Evolutionary conservation across 2,329 filamentous ascomycete species (phyloP).

Genomic region (Blastomyces silverae): DNA sequence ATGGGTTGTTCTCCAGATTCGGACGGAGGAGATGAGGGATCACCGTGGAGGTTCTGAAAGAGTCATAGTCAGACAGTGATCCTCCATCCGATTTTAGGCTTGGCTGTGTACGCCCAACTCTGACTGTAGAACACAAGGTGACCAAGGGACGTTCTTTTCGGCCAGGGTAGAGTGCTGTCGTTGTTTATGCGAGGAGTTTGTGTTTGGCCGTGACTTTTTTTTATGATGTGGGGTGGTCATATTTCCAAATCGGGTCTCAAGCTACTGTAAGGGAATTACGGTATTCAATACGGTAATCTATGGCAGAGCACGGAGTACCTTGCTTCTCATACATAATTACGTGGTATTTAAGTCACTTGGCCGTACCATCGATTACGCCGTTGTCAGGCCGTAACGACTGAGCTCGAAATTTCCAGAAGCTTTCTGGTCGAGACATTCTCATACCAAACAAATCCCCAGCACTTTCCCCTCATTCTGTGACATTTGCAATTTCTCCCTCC

Average conservation of each 20-base stretch:
- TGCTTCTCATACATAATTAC: slow-evolving; percentile 2
- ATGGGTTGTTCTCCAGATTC: slow-evolving; percentile 4
- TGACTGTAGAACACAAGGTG: background rate
- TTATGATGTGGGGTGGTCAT: slow-evolving; percentile 14
- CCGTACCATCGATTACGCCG: background rate
- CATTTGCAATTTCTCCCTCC: background rate
- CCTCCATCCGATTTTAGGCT: slow-evolving; percentile 11
- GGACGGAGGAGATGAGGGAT: slow-evolving; percentile 23
- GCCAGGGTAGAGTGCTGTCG: background rate
- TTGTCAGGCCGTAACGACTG: background rate
- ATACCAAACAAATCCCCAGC: slow-evolving; percentile 3
- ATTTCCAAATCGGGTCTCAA: slow-evolving; percentile 13
- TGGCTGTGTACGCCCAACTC: background rate
- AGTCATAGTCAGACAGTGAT: slow-evolving; percentile 30
- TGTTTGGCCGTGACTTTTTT: slow-evolving; percentile 11
- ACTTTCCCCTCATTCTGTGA: slow-evolving; percentile 7
- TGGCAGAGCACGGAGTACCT: slow-evolving; percentile 13
- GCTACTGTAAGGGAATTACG: slow-evolving; percentile 5
- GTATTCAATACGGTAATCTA: slow-evolving; percentile 1
- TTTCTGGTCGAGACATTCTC: slow-evolving; percentile 11
- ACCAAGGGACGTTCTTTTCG: background rate
- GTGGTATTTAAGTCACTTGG: slow-evolving; percentile 17
- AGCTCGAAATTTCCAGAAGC: slow-evolving; percentile 43
- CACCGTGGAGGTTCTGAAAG: slow-evolving; percentile 28
- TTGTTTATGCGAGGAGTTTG: background rate